Percentiles rank a stretch among this genome's conserved stretches.
Conservation (phyloP, 1,284 basidiomycete genomes). For the Pisolithus thermaeus region DNA sequence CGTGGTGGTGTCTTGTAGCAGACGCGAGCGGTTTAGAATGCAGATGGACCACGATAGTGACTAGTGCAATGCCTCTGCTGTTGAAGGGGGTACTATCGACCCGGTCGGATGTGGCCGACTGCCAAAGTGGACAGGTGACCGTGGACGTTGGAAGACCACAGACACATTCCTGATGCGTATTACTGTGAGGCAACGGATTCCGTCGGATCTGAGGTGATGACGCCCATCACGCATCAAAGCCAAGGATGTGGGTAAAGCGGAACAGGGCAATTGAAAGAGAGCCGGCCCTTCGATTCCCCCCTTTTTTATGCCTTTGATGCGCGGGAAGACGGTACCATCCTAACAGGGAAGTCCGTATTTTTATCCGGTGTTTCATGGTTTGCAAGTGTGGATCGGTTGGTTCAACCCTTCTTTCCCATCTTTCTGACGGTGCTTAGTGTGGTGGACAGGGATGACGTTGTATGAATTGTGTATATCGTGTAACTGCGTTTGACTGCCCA, state of each 20-base stretch:
- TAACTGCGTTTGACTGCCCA: background rate
- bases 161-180: background rate
- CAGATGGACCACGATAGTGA: no score
- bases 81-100: no score
- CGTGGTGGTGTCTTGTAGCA: no score
- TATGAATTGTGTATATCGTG: constrained; percentile 17
- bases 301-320: constrained; percentile 42
- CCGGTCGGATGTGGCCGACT: no score
- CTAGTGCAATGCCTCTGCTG: no score
- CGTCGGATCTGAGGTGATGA: constrained; percentile 3
- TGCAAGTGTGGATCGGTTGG: background rate
- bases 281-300: constrained; percentile 14
- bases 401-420: constrained; percentile 1
- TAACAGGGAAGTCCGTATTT: constrained; percentile 45
- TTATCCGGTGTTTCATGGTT: background rate
- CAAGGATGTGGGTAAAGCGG: constrained; percentile 13
- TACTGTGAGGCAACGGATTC: background rate
- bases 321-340: constrained; percentile 54
- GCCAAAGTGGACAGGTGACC: no score
- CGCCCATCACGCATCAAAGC: background rate
- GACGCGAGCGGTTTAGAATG: no score
- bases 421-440: background rate
- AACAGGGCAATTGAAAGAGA: constrained; percentile 8
- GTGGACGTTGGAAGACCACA: no score
- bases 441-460: constrained; percentile 22